A percentile compares a stretch with the other conserved stretches of the same genome.
Conservation (phyloP, 1,139 yeast genomes). For the Lodderomyces metapsilosis region DNA sequence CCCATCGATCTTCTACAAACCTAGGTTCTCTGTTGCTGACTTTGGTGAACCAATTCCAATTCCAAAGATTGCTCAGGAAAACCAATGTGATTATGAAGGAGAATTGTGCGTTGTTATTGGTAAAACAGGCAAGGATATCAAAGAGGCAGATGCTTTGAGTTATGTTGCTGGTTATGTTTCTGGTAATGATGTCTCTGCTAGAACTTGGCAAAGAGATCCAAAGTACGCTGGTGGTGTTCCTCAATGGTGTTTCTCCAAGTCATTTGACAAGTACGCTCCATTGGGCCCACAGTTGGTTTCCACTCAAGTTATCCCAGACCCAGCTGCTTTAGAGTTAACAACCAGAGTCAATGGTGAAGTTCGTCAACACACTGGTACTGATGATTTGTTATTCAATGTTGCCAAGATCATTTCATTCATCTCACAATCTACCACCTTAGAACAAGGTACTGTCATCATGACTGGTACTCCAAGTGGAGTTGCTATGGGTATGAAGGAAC, state of each 20-base stretch:
- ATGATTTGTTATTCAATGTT: not conserved
- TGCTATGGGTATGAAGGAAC: not conserved
- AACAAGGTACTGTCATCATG: constrained; percentile 2
- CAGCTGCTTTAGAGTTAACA: not conserved
- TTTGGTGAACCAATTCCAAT: constrained; percentile 1
- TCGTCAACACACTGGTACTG: not conserved
- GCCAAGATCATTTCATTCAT: not conserved
- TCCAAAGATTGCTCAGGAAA: constrained; percentile 1
- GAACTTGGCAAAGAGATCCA: constrained; percentile 1
- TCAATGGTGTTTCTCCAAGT: constrained; percentile 2
- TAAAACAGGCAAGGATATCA: not conserved
- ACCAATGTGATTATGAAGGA: constrained; percentile 1
- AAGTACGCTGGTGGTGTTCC: constrained; percentile 1
- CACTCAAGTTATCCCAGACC: not conserved
- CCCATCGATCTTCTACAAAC: constrained; percentile 1
- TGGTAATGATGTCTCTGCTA: constrained; percentile 2
- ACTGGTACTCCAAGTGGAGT: constrained; percentile 3
- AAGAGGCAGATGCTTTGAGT: constrained; percentile 1
- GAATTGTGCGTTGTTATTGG: constrained; percentile 1
- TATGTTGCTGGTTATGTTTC: constrained; percentile 1
- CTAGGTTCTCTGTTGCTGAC: not conserved
- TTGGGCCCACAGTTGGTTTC: constrained; percentile 1
- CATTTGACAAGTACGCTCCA: constrained; percentile 1
- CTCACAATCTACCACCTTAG: not conserved
- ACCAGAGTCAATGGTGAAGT: constrained; percentile 1